phyloP scores from a whole-genome alignment of 495 filamentous ascomycete genomes.

The Penicillium chermesinum region DNA sequence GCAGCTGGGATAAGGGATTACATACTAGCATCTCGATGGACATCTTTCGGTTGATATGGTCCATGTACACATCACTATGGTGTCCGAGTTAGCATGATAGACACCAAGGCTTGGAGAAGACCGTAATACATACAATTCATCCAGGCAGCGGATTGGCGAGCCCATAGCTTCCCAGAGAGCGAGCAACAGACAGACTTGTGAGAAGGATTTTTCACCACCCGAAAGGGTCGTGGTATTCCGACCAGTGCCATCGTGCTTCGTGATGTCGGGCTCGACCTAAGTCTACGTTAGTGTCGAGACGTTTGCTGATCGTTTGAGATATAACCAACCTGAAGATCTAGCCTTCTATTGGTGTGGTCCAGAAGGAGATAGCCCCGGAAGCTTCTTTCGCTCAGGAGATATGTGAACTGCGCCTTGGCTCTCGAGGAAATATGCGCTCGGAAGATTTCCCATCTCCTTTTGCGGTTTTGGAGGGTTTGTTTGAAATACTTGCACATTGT shows the following conservation, averaged over 20 bases:
- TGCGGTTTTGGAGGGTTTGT: conserved; percentile 61
- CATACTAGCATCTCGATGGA: conserved; percentile 92
- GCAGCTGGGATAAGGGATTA: conserved; percentile 1
- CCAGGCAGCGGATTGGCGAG: conserved; percentile 85
- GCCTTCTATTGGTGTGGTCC: conserved; percentile 64
- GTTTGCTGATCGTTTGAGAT: neutral
- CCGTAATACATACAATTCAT: conserved; percentile 71
- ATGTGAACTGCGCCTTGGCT: conserved; percentile 79
- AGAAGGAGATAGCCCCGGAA: conserved; percentile 79
- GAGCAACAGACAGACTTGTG: conserved; percentile 87
- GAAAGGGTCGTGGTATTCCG: conserved; percentile 86
- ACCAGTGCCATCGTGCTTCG: conserved; percentile 55
- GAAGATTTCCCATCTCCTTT: conserved; percentile 74
- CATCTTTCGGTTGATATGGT: conserved; percentile 88
- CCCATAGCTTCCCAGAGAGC: conserved; percentile 98
- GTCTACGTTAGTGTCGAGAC: neutral
- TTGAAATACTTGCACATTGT: conserved; percentile 47
- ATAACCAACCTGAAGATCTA: conserved; percentile 65
- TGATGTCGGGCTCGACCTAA: conserved; percentile 74
- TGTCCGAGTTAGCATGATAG: conserved; percentile 17
- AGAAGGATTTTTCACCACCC: conserved; percentile 96
- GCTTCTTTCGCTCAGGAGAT: conserved; percentile 78
- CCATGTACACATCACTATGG: conserved; percentile 91
- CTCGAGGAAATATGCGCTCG: conserved; percentile 75
- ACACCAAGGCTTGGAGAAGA: neutral